phyloP scores from a whole-genome alignment of 202 grass and related monocot genomes.

The Panicum hallii region DNA sequence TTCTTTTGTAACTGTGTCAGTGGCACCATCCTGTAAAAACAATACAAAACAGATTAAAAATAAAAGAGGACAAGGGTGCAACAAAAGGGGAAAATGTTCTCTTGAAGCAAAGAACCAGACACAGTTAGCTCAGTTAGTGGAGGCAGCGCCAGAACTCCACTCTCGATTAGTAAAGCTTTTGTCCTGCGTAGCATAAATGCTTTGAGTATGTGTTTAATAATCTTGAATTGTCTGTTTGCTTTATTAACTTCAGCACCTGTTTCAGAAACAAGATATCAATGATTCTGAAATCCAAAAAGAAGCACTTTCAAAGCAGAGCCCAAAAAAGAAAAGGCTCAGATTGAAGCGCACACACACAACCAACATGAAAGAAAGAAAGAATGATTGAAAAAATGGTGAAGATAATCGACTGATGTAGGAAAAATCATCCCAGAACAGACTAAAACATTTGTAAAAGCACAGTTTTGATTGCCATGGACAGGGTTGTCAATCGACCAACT shows the following conservation, averaged over 20 bases:
- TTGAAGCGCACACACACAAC: constrained; percentile 4
- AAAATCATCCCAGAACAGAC: neutral
- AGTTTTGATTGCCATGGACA: constrained; percentile 8
- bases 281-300: constrained; percentile 23
- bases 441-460: neutral
- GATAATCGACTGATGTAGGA: neutral
- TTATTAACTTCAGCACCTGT: constrained; percentile 66
- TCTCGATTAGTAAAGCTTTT: constrained; percentile 80
- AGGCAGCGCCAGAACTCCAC: constrained; percentile 73
- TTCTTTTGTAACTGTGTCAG: constrained; percentile 85
- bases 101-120: constrained; percentile 57
- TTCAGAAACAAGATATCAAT: constrained; percentile 40
- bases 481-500: constrained; percentile 9
- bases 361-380: constrained; percentile 13
- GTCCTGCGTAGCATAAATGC: constrained; percentile 96
- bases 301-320: neutral
- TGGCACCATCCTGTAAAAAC: constrained; percentile 70
- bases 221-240: constrained; percentile 72
- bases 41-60: constrained; percentile 39
- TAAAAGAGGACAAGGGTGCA: constrained; percentile 26
- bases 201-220: constrained; percentile 79
- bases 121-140: constrained; percentile 89
- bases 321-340: neutral
- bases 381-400: constrained; percentile 13
- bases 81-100: constrained; percentile 39